Evolutionary conservation across 2,329 filamentous ascomycete species (phyloP), one percentile per base, ranked within the genome.

Genomic region (Exserohilum turcica): DNA sequence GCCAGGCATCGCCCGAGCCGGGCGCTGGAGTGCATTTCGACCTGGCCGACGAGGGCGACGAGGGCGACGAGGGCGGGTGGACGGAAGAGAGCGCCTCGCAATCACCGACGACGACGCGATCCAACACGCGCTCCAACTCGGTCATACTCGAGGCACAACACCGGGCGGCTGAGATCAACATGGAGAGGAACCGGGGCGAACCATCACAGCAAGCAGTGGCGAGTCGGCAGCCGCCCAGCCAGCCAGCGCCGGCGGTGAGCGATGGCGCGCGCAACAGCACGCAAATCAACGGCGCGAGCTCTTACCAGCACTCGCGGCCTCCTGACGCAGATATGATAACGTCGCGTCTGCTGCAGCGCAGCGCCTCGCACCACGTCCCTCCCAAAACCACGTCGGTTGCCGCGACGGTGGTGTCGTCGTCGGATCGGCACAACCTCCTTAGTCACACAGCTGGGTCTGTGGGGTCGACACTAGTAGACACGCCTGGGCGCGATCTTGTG

Each of bases 291-390:
- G 71, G 70, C 15, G 60, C 66, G 37, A 67, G 59, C 54, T 65
- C 71, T 27, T 66, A 72, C 45, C 64, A 70, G 29, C 68, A 74
- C 47, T 71, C 72, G 28, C 61, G 71, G 29, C 71, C 71, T 19
- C 73, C 75, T 31, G 86, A 87, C 65, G 86, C 85, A 55, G 84
- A 86, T 63, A 84, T 87, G 56, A 82, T 90, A 45, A 90, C 87
- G 6, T 86, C 86, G 27, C 81, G 86, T 53, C 74, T 90, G 32
- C 79, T 91, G 2, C 83, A 88, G 66, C 82, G 87, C 60, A 84
- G 80, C 8, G 81, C 85, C 0, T 86, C 85, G 5, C 80, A 85
- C 56, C 80, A 83, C 56, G 82, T 83, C 3, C 83, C 86, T 31
- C 86, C 85, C 33, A 81, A 86, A 67, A 87, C 89, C 81, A 87